Base-by-base conservation (phyloP, 805 yeast species). In the Novakomyces olei region DNA sequence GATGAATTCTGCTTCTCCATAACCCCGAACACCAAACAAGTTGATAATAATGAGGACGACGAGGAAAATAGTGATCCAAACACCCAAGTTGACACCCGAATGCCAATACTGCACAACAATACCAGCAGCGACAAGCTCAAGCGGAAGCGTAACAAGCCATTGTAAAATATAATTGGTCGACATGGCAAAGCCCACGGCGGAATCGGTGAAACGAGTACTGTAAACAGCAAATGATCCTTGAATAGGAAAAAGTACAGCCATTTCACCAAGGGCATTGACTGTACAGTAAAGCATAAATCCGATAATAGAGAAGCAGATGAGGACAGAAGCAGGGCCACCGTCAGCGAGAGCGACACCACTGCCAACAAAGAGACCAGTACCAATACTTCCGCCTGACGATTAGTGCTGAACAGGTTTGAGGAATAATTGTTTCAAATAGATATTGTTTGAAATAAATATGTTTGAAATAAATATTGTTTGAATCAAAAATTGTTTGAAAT, bases 371-470 rank as follows among this genome's bases (percentile, higher is more conserved):
- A 70, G 51, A 42, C 76, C 76, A 19, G 88, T 72, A 46, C 92
- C 93, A 37, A 78, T 72, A 33, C 85, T 73, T 34, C 91, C 83
- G 36, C 88, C 88, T n/a, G 34, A 79, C 60, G 27, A n/a, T n/a
- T n/a, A n/a, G n/a, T n/a, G n/a, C n/a, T n/a, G n/a, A n/a, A n/a
- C n/a, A n/a, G n/a, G n/a, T n/a, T n/a, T n/a, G n/a, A n/a, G n/a
- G n/a, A n/a, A n/a, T n/a, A n/a, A n/a, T n/a, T n/a, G n/a, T n/a
- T n/a, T n/a, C n/a, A n/a, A n/a, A n/a, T n/a, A n/a, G n/a, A n/a
- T n/a, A n/a, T n/a, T n/a, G n/a, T n/a, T n/a, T n/a, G n/a, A n/a
- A n/a, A n/a, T n/a, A n/a, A n/a, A n/a, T n/a, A n/a, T n/a, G n/a
- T n/a, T n/a, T n/a, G n/a, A n/a, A n/a, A n/a, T n/a, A n/a, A n/a